Base-by-base conservation (phyloP, 192 early-diverging fungal species). In the Gonapodya sp. region DNA sequence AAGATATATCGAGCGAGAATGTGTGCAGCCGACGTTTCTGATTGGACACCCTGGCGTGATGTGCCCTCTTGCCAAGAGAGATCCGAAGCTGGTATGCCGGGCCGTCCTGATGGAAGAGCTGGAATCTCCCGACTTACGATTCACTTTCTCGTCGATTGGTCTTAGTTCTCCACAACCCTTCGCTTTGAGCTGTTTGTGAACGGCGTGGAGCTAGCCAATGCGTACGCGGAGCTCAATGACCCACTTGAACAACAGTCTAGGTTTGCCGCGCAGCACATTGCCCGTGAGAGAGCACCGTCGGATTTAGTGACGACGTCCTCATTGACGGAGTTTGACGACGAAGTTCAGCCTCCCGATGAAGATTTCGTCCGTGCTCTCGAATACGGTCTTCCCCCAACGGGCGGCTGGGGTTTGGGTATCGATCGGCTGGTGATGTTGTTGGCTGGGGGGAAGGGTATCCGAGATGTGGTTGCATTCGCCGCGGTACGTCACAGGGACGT, bases 221-320 rank as follows among this genome's bases (percentile, higher is more conserved):
- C 94, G 0, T 97, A 97, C 82, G 93, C 91, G 83, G 95, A 97
- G 83, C 89, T 97, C 83, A 97, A 97, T 80, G 93, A 96, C 79
- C 95, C 95, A 1, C 73, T 84, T 16, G 91, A 94, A 73, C 95
- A 96, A 80, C 89, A 89, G 1, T 82, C 83, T 14, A 86, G 91
- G 36, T 94, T 94, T 80, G 81, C 82, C 8, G 85, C 89, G 36
- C 93, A 94, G 79, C 85, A 88, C 35, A 78, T 31, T 8, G 79
- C 36, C 32, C 35, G 31, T 33, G 36, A 72, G 79, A n/a, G 32
- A 34, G 35, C 80, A 82, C n/a, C 85, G 84, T 73, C 35, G n/a
- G 35, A 1, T 0, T 0, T 84, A 87, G 81, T 37, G 35, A 36
- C n/a, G 18, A 31, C 35, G 30, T n/a, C 80, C 16, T 78, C 31